Evolutionary conservation across 2,329 filamentous ascomycete genomes (phyloP).

Genomic region (Phaeophleospora eucalypticola): DNA sequence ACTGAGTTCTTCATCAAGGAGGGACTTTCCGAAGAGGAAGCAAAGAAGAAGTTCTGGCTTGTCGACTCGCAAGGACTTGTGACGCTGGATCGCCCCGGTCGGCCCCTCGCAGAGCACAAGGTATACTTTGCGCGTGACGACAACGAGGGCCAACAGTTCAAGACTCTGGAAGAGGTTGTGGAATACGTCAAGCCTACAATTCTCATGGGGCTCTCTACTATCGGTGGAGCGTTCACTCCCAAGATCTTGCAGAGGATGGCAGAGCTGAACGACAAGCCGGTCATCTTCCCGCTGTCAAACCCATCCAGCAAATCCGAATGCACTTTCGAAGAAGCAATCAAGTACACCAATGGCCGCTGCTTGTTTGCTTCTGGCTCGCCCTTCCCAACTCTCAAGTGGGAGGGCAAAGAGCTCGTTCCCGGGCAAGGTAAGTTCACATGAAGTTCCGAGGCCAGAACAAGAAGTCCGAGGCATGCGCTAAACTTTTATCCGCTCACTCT

Average conservation of each 20-base stretch:
- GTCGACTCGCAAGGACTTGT: slow-evolving; percentile 90
- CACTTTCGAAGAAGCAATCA: slow-evolving; percentile 89
- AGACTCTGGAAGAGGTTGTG: slow-evolving; percentile 82
- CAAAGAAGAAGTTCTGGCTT: slow-evolving; percentile 90
- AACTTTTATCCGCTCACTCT: background rate
- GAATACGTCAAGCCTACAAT: slow-evolving; percentile 94
- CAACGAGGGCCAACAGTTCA: slow-evolving; percentile 63
- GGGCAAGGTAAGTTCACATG: slow-evolving; percentile 51
- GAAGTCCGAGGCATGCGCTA: background rate
- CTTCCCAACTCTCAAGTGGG: slow-evolving; percentile 62
- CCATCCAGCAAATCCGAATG: slow-evolving; percentile 96
- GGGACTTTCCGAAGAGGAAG: slow-evolving; percentile 81
- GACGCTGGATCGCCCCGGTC: slow-evolving; percentile 87
- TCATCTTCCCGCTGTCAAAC: slow-evolving; percentile 87
- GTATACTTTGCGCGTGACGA: slow-evolving; percentile 63
- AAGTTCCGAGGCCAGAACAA: too few species aligned
- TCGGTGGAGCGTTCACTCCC: slow-evolving; percentile 90
- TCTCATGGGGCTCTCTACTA: slow-evolving; percentile 88
- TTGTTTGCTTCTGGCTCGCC: slow-evolving; percentile 95
- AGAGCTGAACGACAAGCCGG: slow-evolving; percentile 64
- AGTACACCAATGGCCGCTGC: slow-evolving; percentile 83
- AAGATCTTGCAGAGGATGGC: slow-evolving; percentile 65
- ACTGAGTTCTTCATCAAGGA: slow-evolving; percentile 95
- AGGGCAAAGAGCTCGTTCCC: slow-evolving; percentile 46
- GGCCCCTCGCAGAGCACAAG: slow-evolving; percentile 74